A percentile compares a stretch with the other conserved stretches of the same genome.
phyloP scores from a whole-genome alignment of 768 basidiomycete genomes.

The Trametopsis cervina region DNA sequence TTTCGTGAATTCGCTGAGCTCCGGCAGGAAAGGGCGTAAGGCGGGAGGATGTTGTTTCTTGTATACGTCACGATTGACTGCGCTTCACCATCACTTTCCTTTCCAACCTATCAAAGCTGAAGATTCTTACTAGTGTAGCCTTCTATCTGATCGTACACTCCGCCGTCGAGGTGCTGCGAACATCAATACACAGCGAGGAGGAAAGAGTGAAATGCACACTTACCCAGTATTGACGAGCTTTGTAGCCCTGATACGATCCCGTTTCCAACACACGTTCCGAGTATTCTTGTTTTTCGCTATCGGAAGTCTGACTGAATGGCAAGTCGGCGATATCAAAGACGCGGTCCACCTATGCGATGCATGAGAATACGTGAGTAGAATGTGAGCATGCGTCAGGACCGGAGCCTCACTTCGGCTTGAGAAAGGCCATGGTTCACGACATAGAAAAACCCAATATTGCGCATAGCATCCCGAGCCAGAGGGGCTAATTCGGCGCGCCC shows the following conservation, averaged over 20 bases:
- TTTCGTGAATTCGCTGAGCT: slow-evolving; percentile 42
- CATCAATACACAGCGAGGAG: too few species aligned
- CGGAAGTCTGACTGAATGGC: slow-evolving; percentile 31
- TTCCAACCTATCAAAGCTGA: too few species aligned
- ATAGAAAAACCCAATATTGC: slow-evolving; percentile 37
- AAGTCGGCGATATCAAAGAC: slow-evolving; percentile 42
- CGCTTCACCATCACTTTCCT: too few species aligned
- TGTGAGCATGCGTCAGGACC: too few species aligned
- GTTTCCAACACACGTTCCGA: slow-evolving; percentile 32
- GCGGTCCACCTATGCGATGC: slow-evolving; percentile 38
- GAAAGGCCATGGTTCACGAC: slow-evolving; percentile 43
- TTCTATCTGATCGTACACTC: slow-evolving; percentile 38
- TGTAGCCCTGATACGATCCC: slow-evolving; percentile 48
- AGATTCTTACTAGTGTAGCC: slow-evolving; percentile 32
- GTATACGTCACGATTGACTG: slow-evolving; percentile 45
- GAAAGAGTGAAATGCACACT: too few species aligned
- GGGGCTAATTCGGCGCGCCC: slow-evolving; percentile 25
- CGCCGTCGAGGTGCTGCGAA: slow-evolving; percentile 31
- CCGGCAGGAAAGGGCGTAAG: slow-evolving; percentile 43
- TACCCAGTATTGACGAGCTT: slow-evolving; percentile 44
- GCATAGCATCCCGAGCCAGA: slow-evolving; percentile 26
- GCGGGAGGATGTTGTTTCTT: slow-evolving; percentile 43
- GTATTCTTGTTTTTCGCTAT: slow-evolving; percentile 36
- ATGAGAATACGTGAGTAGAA: too few species aligned
- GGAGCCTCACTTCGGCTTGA: slow-evolving; percentile 31